Evolutionary conservation across 257 asterid species (phyloP).

Genomic region (Ilex aquifolium): DNA sequence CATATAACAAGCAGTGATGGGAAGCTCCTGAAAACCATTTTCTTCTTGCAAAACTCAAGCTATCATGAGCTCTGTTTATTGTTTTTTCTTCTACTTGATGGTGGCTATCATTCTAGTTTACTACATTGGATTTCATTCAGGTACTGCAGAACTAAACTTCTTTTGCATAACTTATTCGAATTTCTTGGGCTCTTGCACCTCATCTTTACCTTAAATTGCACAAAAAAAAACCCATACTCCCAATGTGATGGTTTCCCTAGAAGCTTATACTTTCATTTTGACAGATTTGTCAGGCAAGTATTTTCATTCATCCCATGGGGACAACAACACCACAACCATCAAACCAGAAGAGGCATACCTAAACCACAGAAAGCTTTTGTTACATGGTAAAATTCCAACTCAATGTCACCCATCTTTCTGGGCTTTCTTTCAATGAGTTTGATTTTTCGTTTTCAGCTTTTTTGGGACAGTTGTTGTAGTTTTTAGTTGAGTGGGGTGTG

Average conservation of each 20-base stretch:
- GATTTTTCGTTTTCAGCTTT: too few relatives aligned
- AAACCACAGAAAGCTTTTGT: conserved; percentile 38
- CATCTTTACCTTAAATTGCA: neutral
- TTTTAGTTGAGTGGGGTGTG: too few relatives aligned
- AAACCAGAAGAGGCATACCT: conserved; percentile 22
- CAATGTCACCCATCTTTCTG: neutral
- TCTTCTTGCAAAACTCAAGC: neutral
- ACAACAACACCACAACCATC: conserved; percentile 19
- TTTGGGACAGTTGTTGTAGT: too few relatives aligned
- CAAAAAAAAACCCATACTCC: too few relatives aligned
- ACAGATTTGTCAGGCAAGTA: conserved; percentile 30
- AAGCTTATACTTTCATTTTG: neutral
- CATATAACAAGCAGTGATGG: neutral
- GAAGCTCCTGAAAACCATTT: conserved; percentile 17
- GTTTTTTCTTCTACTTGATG: conserved; percentile 19
- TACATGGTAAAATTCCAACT: conserved; percentile 27
- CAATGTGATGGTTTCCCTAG: neutral
- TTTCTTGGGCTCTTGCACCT: too few relatives aligned
- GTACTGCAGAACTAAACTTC: neutral
- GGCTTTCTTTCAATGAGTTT: too few relatives aligned
- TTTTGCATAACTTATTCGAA: too few relatives aligned
- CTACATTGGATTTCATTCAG: conserved; percentile 25
- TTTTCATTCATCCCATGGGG: conserved; percentile 16
- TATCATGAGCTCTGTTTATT: conserved; percentile 10
- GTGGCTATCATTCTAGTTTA: conserved; percentile 23